phyloP scores from a whole-genome alignment of 352 stramenopile genomes.

The Phytophthora citricola region DNA sequence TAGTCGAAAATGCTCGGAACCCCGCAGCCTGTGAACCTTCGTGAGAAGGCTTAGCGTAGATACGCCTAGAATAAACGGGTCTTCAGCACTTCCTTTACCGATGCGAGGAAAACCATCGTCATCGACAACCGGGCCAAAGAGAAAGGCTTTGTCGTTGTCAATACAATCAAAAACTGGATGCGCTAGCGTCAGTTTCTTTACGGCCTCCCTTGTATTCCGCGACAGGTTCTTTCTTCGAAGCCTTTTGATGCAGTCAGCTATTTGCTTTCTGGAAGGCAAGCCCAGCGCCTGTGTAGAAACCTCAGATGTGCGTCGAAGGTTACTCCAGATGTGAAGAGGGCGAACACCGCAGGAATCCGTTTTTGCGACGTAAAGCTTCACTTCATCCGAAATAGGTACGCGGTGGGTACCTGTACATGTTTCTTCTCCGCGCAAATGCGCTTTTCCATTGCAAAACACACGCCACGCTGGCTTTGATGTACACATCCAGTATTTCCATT shows the following conservation, averaged over 20 bases:
- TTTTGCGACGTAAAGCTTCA: neutral
- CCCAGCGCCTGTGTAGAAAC: neutral
- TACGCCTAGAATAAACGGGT: slow-evolving; percentile 9
- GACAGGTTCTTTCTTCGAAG: slow-evolving; percentile 2
- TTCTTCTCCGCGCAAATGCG: neutral
- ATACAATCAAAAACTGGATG: slow-evolving; percentile 1
- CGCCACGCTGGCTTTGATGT: neutral
- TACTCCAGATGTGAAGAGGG: slow-evolving; percentile 2
- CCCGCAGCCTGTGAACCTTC: slow-evolving; percentile 1
- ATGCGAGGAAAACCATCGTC: neutral
- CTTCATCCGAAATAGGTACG: neutral
- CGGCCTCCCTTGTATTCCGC: neutral
- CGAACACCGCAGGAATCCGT: neutral
- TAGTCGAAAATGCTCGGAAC: neutral
- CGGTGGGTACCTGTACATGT: neutral
- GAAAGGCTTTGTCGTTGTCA: neutral
- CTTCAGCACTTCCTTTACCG: neutral
- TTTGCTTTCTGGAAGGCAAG: neutral
- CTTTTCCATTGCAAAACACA: neutral
- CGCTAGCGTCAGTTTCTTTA: neutral
- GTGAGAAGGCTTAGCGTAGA: neutral
- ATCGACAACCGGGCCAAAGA: neutral
- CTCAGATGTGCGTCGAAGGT: neutral
- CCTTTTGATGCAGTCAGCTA: neutral
- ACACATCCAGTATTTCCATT: neutral